Base-by-base conservation (phyloP, 1,139 yeast species). In the Diutina scorzettiae region DNA sequence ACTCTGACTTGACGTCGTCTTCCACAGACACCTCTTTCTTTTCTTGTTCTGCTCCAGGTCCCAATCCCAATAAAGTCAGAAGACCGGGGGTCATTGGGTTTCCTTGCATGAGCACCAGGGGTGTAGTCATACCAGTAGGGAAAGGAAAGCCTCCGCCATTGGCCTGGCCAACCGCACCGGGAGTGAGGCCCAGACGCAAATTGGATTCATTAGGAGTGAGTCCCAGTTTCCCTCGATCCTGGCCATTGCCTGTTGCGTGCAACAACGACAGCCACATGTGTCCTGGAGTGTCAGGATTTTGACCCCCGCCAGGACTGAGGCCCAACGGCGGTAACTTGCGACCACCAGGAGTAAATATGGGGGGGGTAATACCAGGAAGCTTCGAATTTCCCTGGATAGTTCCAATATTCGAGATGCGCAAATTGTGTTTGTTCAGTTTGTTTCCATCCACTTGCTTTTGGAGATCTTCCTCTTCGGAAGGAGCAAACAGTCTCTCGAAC, bases 401-500 rank as follows among this genome's bases (percentile, higher is more conserved):
- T 7, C 23, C 31, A 17, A 37, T 8, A 8, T 25, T 25, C 31
- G 17, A 17, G 18, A 37, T 27, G 18, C 31, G 40, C 5, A 37
- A 16, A 23, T 37, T 37, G 31, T 37, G 47, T 42, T 50, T 41
- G 43, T 40, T 46, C 42, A 52, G 9, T 25, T 29, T 36, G 14
- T 50, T 46, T 12, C 46, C 45, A 19, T 32, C 43, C 32, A 51
- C 47, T 25, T 14, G 14, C 24, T 21, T 11, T 20, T 42, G 34
- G n/a, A n/a, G n/a, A n/a, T n/a, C n/a, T 18, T 42, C 47, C 28
- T 24, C 41, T 27, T 65, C 71, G 44, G 76, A 79, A 29, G 64
- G 53, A 28, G 96, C 96, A 63, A 91, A 91, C 41, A 96, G 85
- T 57, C 82, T 81, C 60, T 91, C 98, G 55, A 91, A 91, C 2